Evolutionary conservation across 2,329 filamentous ascomycete genomes (phyloP).

Genomic region (Phaeophleospora eucalypticola): DNA sequence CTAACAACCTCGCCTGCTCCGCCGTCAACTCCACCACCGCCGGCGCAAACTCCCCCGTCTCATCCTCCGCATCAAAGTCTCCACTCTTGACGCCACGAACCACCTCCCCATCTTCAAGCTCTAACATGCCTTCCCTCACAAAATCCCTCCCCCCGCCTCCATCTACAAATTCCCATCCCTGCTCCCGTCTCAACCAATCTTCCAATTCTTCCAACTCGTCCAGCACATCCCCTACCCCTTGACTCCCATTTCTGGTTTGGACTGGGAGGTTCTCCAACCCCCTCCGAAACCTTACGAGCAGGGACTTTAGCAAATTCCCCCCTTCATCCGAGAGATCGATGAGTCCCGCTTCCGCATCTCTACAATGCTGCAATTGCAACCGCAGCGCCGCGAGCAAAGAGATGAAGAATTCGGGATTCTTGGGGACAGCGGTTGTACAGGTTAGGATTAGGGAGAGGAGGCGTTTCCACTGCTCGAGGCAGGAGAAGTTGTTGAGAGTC

Average conservation of each 20-base stretch:
- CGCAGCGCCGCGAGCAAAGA: constrained; percentile 47
- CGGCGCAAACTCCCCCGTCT: constrained; percentile 62
- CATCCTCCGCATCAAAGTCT: constrained; percentile 54
- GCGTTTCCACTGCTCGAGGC: constrained; percentile 63
- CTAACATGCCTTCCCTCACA: constrained; percentile 54
- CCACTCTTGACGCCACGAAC: constrained; percentile 55
- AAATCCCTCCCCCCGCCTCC: constrained; percentile 51
- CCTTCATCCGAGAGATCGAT: constrained; percentile 57
- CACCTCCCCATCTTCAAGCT: constrained; percentile 60
- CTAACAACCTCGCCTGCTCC: constrained; percentile 39
- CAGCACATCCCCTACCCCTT: constrained; percentile 43
- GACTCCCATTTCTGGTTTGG: constrained; percentile 26
- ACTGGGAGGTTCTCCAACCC: constrained; percentile 48
- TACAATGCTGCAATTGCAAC: constrained; percentile 52
- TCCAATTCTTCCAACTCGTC: constrained; percentile 54
- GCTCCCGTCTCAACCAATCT: constrained; percentile 50
- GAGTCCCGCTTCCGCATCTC: constrained; percentile 40
- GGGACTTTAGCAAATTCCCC: constrained; percentile 45
- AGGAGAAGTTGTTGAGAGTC: constrained; percentile 62
- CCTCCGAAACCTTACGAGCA: constrained; percentile 52
- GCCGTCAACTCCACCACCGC: constrained; percentile 53
- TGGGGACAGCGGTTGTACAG: constrained; percentile 48
- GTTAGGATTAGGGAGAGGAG: constrained; percentile 55
- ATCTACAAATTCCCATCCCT: constrained; percentile 59
- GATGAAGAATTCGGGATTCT: constrained; percentile 50